These are phyloP conservation scores for Microdochium trichocladiopsis DNA, from an alignment of 2,329 filamentous ascomycete species.

Conservation along the genomic window DNA sequence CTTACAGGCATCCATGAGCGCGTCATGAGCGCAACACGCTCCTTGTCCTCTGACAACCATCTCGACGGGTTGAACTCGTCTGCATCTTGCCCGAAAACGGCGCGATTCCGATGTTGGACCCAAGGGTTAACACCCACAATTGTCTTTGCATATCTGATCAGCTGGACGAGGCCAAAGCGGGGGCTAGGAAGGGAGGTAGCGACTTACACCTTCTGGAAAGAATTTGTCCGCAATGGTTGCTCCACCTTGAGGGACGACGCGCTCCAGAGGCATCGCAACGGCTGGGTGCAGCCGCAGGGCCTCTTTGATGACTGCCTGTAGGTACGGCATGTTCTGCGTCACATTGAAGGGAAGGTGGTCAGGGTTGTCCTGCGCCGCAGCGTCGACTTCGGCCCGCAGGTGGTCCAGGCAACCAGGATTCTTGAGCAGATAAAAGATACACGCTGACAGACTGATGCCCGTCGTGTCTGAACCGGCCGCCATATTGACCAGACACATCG, in stretches of 20 bases:
- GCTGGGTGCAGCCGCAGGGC: constrained; percentile 42
- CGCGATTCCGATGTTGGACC: too few relatives aligned
- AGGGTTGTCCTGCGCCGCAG: constrained; percentile 24
- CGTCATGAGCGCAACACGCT: too few relatives aligned
- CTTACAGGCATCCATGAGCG: too few relatives aligned
- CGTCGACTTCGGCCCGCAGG: constrained; percentile 57
- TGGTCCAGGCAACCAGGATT: constrained; percentile 44
- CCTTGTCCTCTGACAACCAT: too few relatives aligned
- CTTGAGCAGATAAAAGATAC: constrained; percentile 69
- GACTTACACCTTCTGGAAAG: constrained; percentile 15
- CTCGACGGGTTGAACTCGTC: too few relatives aligned
- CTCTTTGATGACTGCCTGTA: constrained; percentile 47
- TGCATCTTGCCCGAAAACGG: too few relatives aligned
- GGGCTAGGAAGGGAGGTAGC: too few relatives aligned
- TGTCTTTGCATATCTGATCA: too few relatives aligned
- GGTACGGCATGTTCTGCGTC: constrained; percentile 35
- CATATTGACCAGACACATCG: constrained; percentile 63
- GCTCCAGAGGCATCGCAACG: constrained; percentile 39
- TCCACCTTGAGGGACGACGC: constrained; percentile 37
- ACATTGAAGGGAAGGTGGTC: constrained; percentile 24
- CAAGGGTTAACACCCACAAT: too few relatives aligned
- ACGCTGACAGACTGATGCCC: constrained; percentile 61
- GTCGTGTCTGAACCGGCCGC: constrained; percentile 76
- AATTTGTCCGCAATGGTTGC: constrained; percentile 26
- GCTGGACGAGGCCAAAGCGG: too few relatives aligned